These are phyloP conservation scores for Nakazawaea peltata DNA, from an alignment of 805 yeast species.

Conservation along the genomic window DNA sequence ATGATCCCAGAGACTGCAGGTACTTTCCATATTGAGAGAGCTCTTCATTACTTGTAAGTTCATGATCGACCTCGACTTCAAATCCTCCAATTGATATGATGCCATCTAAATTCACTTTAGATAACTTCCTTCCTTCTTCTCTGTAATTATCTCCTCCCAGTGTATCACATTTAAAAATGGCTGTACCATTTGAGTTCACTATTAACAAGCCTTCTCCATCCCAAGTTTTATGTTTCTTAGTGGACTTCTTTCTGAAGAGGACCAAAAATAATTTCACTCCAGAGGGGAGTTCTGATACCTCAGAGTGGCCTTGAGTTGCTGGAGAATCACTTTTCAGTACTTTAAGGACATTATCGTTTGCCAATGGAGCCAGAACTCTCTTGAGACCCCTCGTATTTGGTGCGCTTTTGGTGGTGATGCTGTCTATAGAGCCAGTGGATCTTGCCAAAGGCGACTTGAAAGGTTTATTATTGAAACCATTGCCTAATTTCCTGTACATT, in stretches of 20 bases:
- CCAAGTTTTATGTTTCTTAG: slow-evolving; percentile 87
- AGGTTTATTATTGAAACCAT: background rate
- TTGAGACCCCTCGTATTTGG: too few relatives aligned
- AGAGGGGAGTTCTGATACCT: too few relatives aligned
- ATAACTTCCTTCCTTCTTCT: slow-evolving; percentile 9
- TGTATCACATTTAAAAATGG: slow-evolving; percentile 25
- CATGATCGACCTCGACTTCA: slow-evolving; percentile 58
- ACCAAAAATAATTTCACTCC: slow-evolving; percentile 26
- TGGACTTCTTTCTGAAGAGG: slow-evolving; percentile 64
- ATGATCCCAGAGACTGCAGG: background rate
- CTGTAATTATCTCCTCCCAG: slow-evolving; percentile 18
- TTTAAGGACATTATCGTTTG: too few relatives aligned
- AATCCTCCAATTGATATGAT: slow-evolving; percentile 43
- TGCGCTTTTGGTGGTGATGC: too few relatives aligned
- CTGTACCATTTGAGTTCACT: slow-evolving; percentile 17
- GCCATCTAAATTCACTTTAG: slow-evolving; percentile 20
- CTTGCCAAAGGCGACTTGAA: slow-evolving; percentile 7
- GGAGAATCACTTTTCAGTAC: too few relatives aligned
- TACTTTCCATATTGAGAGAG: slow-evolving; percentile 11
- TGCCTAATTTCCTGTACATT: slow-evolving; percentile 3
- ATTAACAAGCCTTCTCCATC: slow-evolving; percentile 77
- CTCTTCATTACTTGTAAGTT: slow-evolving; percentile 21
- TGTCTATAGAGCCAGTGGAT: too few relatives aligned
- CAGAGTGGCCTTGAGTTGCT: too few relatives aligned
- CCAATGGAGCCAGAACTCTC: too few relatives aligned